These are phyloP conservation scores for Aaosphaeria arxii DNA, from an alignment of 2,329 filamentous ascomycete species.

Conservation along the genomic window DNA sequence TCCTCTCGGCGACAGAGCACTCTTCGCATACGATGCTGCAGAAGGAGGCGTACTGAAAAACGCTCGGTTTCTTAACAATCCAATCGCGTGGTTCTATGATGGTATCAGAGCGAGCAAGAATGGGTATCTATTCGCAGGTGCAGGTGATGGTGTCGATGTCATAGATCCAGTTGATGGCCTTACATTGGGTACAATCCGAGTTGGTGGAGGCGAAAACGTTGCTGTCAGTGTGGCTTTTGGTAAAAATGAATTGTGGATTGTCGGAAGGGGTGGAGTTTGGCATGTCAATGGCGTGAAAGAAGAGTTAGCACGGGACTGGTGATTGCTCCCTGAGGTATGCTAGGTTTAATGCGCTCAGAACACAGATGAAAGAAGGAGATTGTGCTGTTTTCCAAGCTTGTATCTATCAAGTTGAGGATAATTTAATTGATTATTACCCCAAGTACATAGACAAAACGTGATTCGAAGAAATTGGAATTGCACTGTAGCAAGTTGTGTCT, in stretches of 20 bases:
- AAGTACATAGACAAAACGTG: no score
- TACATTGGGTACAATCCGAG: constrained; percentile 8
- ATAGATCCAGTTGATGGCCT: constrained; percentile 9
- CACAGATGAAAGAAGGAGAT: no score
- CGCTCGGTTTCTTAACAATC: constrained; percentile 9
- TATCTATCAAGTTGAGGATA: no score
- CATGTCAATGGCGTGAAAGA: constrained; percentile 4
- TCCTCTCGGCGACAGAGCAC: constrained; percentile 6
- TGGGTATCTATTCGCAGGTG: constrained; percentile 8
- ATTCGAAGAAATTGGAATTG: no score
- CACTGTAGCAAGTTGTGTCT: no score
- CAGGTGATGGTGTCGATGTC: constrained; percentile 11
- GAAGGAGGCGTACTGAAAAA: constrained; percentile 6
- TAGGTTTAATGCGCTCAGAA: no score
- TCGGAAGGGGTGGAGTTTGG: constrained; percentile 10
- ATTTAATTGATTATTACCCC: no score
- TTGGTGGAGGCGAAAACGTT: constrained; percentile 10
- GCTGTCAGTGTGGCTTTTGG: constrained; percentile 8
- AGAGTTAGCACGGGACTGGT: constrained; percentile 1
- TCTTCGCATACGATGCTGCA: constrained; percentile 8
- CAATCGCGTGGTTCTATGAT: constrained; percentile 9
- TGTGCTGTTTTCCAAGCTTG: no score
- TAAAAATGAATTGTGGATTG: constrained; percentile 8
- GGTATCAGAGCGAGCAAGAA: constrained; percentile 6
- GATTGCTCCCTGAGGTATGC: neutral